Evolutionary conservation across 495 filamentous ascomycete genomes (phyloP), one percentile per base, ranked within the genome.

Genomic region (Penicillium atrosanguineum): DNA sequence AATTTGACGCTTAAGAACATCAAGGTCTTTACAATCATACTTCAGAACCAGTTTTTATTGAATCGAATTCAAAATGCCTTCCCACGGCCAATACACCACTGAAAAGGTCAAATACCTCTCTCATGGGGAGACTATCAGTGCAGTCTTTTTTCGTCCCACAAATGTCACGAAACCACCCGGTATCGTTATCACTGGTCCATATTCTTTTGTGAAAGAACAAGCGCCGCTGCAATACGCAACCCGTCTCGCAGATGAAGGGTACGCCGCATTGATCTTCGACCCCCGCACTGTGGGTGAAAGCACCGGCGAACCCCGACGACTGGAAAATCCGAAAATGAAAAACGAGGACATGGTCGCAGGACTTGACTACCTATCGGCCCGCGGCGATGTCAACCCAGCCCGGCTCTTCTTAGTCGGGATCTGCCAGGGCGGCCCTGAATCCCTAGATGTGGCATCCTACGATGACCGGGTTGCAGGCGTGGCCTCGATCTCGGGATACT

Each of bases 141-240:
- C 52, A 1, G 16, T 59, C 18, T 41, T 62, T 4, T 62, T 49
- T 25, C 12, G 9, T 31, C 54, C 59, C 15, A 55, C 37, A 14
- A 49, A 55, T 43, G 42, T 55, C 43, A 48, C 31, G 16, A 55
- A 57, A 4, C 55, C 54, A 29, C 55, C 59, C 12, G 59, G 54
- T 6, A 31, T 62, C 18, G 59, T 62, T 15, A 45, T 62, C 18
- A 55, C 59, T 5, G 54, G 55, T n/a, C 59, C 59, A 31, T 57
- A 57, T 36, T 57, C 59, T 39, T 57, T 52, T 19, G 28, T 63
- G 34, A 63, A 63, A 53, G 60, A 63, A 25, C 60, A 63, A 56
- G 55, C 60, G 11, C 60, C 55, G 18, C n/a, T 56, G n/a, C 60
- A 59, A 47, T 63, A 63, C 45, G 60, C 44, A 26, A 63, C 56